Evolutionary conservation across 768 basidiomycete genomes (phyloP).

Genomic region (Auricularia sp.): DNA sequence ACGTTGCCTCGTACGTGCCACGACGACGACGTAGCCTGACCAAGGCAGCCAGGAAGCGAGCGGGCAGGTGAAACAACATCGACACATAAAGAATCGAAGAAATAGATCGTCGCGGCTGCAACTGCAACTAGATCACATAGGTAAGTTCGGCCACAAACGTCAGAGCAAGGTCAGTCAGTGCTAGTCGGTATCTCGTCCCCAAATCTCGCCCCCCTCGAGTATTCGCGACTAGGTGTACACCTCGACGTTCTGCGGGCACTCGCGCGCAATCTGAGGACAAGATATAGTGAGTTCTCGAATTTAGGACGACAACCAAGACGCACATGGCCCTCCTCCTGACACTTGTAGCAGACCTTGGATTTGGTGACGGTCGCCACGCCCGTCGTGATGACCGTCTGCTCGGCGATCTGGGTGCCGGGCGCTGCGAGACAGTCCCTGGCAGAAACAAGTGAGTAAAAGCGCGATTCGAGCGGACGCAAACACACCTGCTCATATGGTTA

Average conservation of each 20-base stretch:
- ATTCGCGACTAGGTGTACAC: not conserved
- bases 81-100: no score
- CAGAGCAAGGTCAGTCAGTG: no score
- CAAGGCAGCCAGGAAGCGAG: no score
- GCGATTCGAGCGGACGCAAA: not conserved
- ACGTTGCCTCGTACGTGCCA: no score
- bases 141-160: no score
- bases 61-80: no score
- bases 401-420: constrained; percentile 41
- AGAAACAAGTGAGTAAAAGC: not conserved
- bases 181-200: no score
- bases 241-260: constrained; percentile 15
- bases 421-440: constrained; percentile 73
- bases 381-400: constrained; percentile 33
- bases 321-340: constrained; percentile 81
- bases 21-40: no score
- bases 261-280: constrained; percentile 15
- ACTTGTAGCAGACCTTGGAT: constrained; percentile 80
- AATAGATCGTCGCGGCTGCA: no score
- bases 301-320: constrained; percentile 19
- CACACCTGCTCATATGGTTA: constrained; percentile 50
- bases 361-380: constrained; percentile 34
- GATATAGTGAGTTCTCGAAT: constrained; percentile 9
- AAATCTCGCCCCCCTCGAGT: no score
- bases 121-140: no score